Evolutionary conservation across 176 grass and related monocot species (phyloP), one percentile per base, ranked within the genome.

Genomic region (Carex littledalei): DNA sequence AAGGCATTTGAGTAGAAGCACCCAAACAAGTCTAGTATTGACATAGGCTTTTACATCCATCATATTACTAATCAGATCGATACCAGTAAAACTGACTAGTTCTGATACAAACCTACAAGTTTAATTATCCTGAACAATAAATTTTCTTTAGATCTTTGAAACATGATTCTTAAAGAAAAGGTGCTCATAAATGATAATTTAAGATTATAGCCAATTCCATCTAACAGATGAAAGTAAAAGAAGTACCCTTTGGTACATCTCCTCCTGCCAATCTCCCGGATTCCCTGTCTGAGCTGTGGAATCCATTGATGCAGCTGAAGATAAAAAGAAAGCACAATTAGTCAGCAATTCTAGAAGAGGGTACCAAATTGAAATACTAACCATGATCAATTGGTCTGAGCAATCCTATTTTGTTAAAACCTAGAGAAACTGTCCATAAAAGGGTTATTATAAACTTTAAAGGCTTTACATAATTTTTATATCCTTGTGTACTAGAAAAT

Each of bases 181-280:
- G 29, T 47, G 45, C n/a, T 67, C 59, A 32, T 34, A 18, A 18
- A 34, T 69, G 55, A 67, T 18, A 69, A 72, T 22, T 22, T 80
- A 54, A 68, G 55, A 54, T 85, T 37, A 24, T 84, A 75, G 76
- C 81, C 77, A 75, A 13, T 81, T 81, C 6, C 74, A 86, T 84
- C 56, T 80, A 84, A 75, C 22, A 80, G 26, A 81, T 32, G 74
- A 16, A 77, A 18, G 26, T 32, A 26, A 72, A 11, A 78, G 24
- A 18, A 78, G 26, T 22, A 94, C 94, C 92, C 82, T 94, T 86
- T 97, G 89, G 85, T 94, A 97, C 32, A 75, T 37, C 79, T 94
- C 94, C 86, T 97, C 94, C 63, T 92, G 92, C 69, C 54, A 74
- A 91, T 94, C 92, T 73, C 64, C 81, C 83, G 64, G 14, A 79